Conservation (phyloP, 352 stramenopile species). For the Phytophthora nicotianae region DNA sequence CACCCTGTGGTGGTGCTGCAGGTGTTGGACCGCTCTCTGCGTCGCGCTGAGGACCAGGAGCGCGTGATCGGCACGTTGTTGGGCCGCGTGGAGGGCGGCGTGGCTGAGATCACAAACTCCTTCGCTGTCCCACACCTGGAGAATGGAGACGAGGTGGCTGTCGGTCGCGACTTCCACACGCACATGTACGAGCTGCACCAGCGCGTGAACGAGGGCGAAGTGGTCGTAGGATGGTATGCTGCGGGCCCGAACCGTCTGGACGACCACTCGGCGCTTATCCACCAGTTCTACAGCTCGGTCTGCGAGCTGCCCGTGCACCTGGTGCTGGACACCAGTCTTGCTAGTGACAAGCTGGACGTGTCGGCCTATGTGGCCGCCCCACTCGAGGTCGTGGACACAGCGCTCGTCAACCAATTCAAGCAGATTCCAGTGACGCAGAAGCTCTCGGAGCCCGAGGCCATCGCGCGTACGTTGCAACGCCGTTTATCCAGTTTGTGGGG, state of each 20-base stretch:
- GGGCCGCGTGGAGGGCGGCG: constrained; percentile 85
- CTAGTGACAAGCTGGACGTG: constrained; percentile 83
- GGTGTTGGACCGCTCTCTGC: constrained; percentile 96
- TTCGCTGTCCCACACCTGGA: constrained; percentile 98
- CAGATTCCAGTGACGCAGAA: constrained; percentile 93
- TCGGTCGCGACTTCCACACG: constrained; percentile 98
- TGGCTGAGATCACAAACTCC: constrained; percentile 94
- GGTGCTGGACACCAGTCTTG: constrained; percentile 93
- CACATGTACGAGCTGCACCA: constrained; percentile 97
- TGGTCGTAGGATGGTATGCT: constrained; percentile 98
- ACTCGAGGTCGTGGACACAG: constrained; percentile 89
- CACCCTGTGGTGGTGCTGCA: constrained; percentile 98
- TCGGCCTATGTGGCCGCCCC: constrained; percentile 92
- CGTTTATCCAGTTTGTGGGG: background rate
- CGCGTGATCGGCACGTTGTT: constrained; percentile 98
- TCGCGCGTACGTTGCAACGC: constrained; percentile 82
- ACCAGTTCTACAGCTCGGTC: constrained; percentile 97
- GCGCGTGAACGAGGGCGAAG: constrained; percentile 94
- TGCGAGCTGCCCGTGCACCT: constrained; percentile 94
- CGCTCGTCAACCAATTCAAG: constrained; percentile 94
- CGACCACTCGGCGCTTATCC: constrained; percentile 96
- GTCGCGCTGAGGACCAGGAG: constrained; percentile 92
- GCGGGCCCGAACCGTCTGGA: constrained; percentile 82
- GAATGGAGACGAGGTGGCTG: constrained; percentile 95
- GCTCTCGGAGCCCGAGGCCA: constrained; percentile 92